Base-by-base conservation (phyloP, 1,284 basidiomycete genomes). In the Uromyces viciae-fabae region DNA sequence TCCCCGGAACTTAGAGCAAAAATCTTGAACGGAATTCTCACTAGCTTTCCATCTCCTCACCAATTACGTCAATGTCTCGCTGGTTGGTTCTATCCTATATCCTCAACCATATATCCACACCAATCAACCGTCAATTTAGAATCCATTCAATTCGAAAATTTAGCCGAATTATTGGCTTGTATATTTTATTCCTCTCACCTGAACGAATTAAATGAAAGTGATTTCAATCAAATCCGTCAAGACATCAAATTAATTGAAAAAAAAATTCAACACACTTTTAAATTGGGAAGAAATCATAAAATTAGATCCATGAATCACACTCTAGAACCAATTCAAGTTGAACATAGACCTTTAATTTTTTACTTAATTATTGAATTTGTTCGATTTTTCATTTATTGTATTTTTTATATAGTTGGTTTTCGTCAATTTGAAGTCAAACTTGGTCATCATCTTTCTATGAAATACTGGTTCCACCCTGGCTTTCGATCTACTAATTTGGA, bases 271-370 rank as follows among this genome's bases (percentile, higher is more conserved):
- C 60, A 64, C 22, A 3, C 3, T 3, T 64, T 64, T 31, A 33
- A 33, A 64, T 31, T 4, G 3, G 28, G 28, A 3, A 8, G 22
- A 22, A 64, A 64, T 33, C 60, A 22, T 11, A 22, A 64, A 4
- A 4, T 64, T 11, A 7, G 28, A 17, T 75, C 46, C 54, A 36
- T 56, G 19, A 25, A 58, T 19, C 54, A 31, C 28, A 75, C 31
- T 40, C 54, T 75, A 19, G 72, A 75, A 17, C 72, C 49, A 5
- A 58, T 75, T 22, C 28, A 75, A 58, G 54, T 38, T n/a, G 28
- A 75, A 75, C 40, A 58, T 75, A 25, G 72, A 19, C 72, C 72
- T 11, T 38, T 75, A 25, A 22, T 75, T n/a, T 58, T 75, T 33
- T 75, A 75, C 36, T 22, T 60, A 5, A 33, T 75, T 31, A 33